Evolutionary conservation across 208 protist species (phyloP).

Genomic region (Trypanosoma avium): DNA sequence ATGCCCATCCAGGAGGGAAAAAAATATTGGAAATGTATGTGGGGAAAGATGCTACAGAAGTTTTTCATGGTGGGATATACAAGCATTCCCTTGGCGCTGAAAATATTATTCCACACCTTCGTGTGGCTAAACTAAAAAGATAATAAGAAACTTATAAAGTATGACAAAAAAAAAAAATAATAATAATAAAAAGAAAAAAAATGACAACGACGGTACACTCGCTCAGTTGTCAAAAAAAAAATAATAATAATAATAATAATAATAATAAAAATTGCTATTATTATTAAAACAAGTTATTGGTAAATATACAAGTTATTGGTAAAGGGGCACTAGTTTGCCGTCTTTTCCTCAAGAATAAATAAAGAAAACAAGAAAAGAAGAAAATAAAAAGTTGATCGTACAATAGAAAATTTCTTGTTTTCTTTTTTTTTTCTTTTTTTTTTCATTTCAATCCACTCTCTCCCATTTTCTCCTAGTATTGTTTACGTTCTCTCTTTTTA

Average conservation of each 20-base stretch:
- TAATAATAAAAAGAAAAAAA: constrained; percentile 22
- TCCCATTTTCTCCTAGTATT: neutral
- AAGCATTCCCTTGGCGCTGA: constrained; percentile 62
- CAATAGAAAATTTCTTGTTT: constrained; percentile 18
- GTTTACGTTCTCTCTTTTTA: too few species aligned
- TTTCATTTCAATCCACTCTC: constrained; percentile 19
- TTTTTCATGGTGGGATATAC: constrained; percentile 75
- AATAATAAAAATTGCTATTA: too few species aligned
- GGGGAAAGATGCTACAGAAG: constrained; percentile 73
- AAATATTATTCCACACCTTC: constrained; percentile 62
- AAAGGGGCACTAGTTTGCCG: too few species aligned
- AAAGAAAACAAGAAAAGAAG: neutral
- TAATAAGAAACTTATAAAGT: neutral
- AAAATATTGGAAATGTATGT: constrained; percentile 70
- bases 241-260: constrained; percentile 1
- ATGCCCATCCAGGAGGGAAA: constrained; percentile 74
- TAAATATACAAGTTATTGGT: too few species aligned
- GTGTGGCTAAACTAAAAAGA: constrained; percentile 54
- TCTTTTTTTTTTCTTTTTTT: constrained; percentile 19
- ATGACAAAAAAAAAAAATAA: constrained; percentile 9
- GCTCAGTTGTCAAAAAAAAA: neutral
- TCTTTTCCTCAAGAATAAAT: too few species aligned
- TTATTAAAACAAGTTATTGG: too few species aligned
- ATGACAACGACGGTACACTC: constrained; percentile 8
- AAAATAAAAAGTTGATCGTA: constrained; percentile 7